These are phyloP conservation scores for Taxillus chinensis DNA, from an alignment of 164 flowering plant species.

Conservation along the genomic window DNA sequence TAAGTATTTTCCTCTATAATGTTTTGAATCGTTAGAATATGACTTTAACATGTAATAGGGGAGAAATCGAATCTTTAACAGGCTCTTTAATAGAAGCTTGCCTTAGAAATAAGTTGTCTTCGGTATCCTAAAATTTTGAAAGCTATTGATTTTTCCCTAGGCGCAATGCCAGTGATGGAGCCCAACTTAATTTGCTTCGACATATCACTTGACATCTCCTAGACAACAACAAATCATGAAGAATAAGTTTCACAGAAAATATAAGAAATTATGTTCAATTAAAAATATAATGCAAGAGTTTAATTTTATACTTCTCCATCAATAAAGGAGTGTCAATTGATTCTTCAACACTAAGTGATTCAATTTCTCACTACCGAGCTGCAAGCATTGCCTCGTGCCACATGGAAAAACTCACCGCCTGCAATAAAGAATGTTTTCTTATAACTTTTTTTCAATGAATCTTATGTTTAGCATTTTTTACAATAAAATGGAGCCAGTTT, in stretches of 20 bases:
- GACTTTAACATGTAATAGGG: too few species aligned
- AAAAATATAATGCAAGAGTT: conserved; percentile 4
- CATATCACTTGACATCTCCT: conserved; percentile 62
- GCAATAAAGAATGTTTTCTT: conserved; percentile 15
- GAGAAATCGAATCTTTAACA: too few species aligned
- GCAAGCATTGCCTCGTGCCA: conserved; percentile 64
- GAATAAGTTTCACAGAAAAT: not conserved
- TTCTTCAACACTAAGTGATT: conserved; percentile 45
- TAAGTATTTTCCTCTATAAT: too few species aligned
- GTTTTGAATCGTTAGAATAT: too few species aligned
- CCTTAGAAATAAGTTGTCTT: conserved; percentile 92
- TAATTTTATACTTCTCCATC: conserved; percentile 41
- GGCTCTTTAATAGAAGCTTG: too few species aligned
- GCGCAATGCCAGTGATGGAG: conserved; percentile 77
- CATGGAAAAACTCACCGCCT: conserved; percentile 87
- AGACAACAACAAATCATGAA: conserved; percentile 9
- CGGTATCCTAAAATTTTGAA: conserved; percentile 96
- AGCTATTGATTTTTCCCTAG: conserved; percentile 78
- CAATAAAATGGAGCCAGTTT: too few species aligned
- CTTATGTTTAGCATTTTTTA: not conserved
- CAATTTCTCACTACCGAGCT: conserved; percentile 66
- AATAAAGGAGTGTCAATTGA: conserved; percentile 70
- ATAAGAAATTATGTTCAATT: not conserved
- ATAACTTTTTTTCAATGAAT: too few species aligned
- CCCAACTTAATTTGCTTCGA: conserved; percentile 92